phyloP scores from a whole-genome alignment of 2,329 filamentous ascomycete species.

The Aspergillus phoenicis region DNA sequence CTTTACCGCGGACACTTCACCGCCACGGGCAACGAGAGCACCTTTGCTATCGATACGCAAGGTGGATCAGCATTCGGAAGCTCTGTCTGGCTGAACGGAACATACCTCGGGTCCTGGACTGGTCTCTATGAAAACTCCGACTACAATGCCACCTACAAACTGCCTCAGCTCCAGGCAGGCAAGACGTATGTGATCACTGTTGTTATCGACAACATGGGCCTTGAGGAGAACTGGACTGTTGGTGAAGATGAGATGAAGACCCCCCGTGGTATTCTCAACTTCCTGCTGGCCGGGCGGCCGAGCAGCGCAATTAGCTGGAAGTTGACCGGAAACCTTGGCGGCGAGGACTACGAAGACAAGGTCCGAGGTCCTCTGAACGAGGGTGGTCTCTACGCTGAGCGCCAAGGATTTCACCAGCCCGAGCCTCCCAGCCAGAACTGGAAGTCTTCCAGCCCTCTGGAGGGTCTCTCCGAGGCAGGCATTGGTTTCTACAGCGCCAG shows the following conservation, averaged over 20 bases:
- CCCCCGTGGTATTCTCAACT: constrained; percentile 58
- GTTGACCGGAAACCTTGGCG: constrained; percentile 61
- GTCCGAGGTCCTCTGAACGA: constrained; percentile 60
- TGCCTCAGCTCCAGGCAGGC: constrained; percentile 57
- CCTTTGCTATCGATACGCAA: constrained; percentile 61
- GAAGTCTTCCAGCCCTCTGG: constrained; percentile 38
- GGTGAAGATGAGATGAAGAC: constrained; percentile 62
- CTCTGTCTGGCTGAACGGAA: constrained; percentile 66
- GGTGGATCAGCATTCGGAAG: constrained; percentile 70
- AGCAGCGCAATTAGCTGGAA: constrained; percentile 53
- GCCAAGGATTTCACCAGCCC: constrained; percentile 60
- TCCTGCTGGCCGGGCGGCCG: constrained; percentile 43
- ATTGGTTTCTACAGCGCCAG: constrained; percentile 56
- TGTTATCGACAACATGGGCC: constrained; percentile 71
- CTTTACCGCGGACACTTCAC: constrained; percentile 72
- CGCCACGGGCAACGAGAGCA: constrained; percentile 62
- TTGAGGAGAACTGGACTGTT: constrained; percentile 66
- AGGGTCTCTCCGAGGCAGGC: constrained; percentile 50
- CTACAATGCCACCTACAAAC: constrained; percentile 59
- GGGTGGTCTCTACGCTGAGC: constrained; percentile 58
- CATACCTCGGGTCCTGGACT: constrained; percentile 65
- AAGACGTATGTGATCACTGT: constrained; percentile 66
- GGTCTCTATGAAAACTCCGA: constrained; percentile 56
- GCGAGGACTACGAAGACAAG: constrained; percentile 57
- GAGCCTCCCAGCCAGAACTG: constrained; percentile 43